Percentiles rank a stretch among this genome's conserved stretches.
These are phyloP conservation scores for Coffea canephora DNA, from an alignment of 257 asterid species.

Conservation along the genomic window DNA sequence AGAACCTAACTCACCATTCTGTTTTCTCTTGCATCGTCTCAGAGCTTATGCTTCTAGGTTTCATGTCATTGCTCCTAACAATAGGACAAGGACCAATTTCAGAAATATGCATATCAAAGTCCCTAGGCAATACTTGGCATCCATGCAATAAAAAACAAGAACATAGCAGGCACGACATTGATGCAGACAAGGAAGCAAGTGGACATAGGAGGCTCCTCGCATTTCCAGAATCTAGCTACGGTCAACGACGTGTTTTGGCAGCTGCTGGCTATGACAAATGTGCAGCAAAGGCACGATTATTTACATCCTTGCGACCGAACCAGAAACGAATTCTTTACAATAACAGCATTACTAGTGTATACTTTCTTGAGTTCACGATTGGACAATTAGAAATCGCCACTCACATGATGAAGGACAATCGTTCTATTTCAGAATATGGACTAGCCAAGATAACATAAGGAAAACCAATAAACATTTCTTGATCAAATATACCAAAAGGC, in stretches of 20 bases:
- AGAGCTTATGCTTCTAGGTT: constrained; percentile 89
- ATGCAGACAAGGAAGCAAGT: constrained; percentile 3
- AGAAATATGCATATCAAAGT: constrained; percentile 49
- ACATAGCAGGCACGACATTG: constrained; percentile 17
- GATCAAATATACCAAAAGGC: neutral
- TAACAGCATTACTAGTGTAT: neutral
- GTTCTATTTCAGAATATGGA: neutral
- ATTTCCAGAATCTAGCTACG: constrained; percentile 11
- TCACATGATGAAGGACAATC: neutral
- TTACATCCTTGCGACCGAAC: neutral
- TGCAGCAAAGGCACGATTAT: constrained; percentile 36
- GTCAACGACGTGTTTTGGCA: constrained; percentile 42
- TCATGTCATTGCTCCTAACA: constrained; percentile 63
- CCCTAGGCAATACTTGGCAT: constrained; percentile 61
- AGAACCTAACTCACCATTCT: constrained; percentile 5
- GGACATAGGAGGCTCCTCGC: constrained; percentile 32
- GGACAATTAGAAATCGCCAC: neutral
- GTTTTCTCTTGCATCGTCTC: neutral
- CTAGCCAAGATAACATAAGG: neutral
- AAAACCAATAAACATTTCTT: too few relatives aligned
- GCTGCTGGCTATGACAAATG: constrained; percentile 48
- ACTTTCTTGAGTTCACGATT: neutral
- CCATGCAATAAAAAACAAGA: constrained; percentile 51
- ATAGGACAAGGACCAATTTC: constrained; percentile 42
- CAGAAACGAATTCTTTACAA: neutral